A percentile compares a stretch with the other conserved stretches of the same genome.
phyloP scores from a whole-genome alignment of 805 yeast genomes.

The Ogataea paradorogensis region DNA sequence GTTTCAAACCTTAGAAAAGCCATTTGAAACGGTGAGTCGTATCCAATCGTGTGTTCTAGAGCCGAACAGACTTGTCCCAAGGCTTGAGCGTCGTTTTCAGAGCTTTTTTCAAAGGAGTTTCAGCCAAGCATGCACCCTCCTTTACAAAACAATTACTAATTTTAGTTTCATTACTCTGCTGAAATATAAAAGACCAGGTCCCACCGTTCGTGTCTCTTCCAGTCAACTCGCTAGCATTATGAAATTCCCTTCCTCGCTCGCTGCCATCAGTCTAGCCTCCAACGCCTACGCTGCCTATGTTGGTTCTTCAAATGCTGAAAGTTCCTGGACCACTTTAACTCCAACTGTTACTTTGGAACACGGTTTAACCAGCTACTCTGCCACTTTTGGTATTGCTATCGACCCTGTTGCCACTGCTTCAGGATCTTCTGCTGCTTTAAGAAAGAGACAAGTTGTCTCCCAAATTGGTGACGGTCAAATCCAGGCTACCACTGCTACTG shows the following conservation, averaged over 20 bases:
- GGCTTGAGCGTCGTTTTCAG: neutral
- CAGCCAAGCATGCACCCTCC: slow-evolving; percentile 11
- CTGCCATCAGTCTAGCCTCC: slow-evolving; percentile 41
- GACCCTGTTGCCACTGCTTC: slow-evolving; percentile 12
- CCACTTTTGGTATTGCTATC: slow-evolving; percentile 23
- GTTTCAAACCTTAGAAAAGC: neutral
- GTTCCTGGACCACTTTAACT: slow-evolving; percentile 62
- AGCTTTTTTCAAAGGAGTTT: slow-evolving; percentile 14
- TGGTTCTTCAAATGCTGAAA: slow-evolving; percentile 39
- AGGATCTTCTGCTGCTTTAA: slow-evolving; percentile 23
- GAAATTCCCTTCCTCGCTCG: slow-evolving; percentile 40
- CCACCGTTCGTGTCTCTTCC: slow-evolving; percentile 2
- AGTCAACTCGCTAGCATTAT: slow-evolving; percentile 27
- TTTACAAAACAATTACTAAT: slow-evolving; percentile 12
- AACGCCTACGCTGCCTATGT: slow-evolving; percentile 52
- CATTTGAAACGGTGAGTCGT: neutral
- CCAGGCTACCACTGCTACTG: slow-evolving; percentile 42
- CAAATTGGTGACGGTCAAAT: slow-evolving; percentile 53
- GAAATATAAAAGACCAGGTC: slow-evolving; percentile 3
- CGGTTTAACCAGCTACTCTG: slow-evolving; percentile 49
- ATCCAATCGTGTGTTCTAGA: neutral
- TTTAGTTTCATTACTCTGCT: slow-evolving; percentile 2
- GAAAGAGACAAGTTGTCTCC: slow-evolving; percentile 36
- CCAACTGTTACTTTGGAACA: slow-evolving; percentile 52
- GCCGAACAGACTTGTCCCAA: neutral